These are phyloP conservation scores for Pseudogymnoascus sp. DNA, from an alignment of 2,329 filamentous ascomycete genomes.

Conservation along the genomic window DNA sequence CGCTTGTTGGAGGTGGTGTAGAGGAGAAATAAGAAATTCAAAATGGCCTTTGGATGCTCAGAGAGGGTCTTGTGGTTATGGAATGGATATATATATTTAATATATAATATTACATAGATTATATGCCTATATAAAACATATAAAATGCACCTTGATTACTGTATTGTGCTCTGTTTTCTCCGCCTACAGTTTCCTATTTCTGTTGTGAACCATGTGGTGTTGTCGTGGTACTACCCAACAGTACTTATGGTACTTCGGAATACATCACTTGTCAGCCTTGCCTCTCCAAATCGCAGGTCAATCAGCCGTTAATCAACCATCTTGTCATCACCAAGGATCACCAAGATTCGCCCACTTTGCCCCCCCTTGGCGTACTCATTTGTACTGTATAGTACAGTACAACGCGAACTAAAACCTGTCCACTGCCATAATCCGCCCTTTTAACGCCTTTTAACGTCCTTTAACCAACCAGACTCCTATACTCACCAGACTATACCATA, in stretches of 20 bases:
- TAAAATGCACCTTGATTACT: not conserved
- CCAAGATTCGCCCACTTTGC: not conserved
- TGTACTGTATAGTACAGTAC: not conserved
- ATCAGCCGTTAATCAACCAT: not conserved
- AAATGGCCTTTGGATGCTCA: not conserved
- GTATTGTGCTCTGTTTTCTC: not conserved
- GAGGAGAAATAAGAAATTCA: not conserved
- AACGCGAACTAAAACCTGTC: not conserved
- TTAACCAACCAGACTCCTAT: not conserved
- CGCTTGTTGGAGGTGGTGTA: not conserved
- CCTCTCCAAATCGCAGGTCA: not conserved
- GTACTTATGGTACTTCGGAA: not conserved
- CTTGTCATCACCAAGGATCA: not conserved
- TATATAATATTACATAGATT: not conserved
- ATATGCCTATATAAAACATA: not conserved
- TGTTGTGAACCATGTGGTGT: not conserved
- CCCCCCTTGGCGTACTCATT: not conserved
- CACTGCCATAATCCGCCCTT: not conserved
- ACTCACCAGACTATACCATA: not conserved
- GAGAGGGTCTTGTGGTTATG: too few species aligned
- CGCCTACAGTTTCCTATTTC: not conserved
- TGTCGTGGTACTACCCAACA: not conserved
- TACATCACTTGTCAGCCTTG: not conserved
- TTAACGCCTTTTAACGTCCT: not conserved
- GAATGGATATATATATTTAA: too few species aligned